Conservation (phyloP, 495 filamentous ascomycete genomes). For the Bathelium albidoporum region DNA sequence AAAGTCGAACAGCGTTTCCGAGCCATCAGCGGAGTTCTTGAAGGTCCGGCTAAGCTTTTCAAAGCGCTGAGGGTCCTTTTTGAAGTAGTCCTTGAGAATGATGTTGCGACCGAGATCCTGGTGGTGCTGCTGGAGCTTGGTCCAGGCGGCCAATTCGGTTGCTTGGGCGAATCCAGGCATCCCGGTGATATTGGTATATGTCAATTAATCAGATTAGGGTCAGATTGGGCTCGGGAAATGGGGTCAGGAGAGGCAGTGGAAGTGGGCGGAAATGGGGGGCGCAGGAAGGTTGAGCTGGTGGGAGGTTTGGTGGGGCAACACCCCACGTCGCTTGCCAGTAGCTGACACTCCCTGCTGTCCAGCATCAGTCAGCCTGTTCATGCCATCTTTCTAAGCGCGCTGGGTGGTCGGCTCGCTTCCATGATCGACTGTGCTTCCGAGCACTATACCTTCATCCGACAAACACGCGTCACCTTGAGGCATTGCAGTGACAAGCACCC, state of each 20-base stretch:
- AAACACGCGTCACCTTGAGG: too few species aligned
- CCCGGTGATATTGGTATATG: slow-evolving; percentile 9
- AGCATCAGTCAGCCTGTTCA: background rate
- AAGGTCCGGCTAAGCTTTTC: slow-evolving; percentile 81
- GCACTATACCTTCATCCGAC: too few species aligned
- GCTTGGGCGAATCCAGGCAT: slow-evolving; percentile 58
- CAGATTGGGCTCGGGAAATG: background rate
- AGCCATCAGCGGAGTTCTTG: slow-evolving; percentile 62
- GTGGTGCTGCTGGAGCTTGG: slow-evolving; percentile 81
- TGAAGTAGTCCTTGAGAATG: slow-evolving; percentile 85
- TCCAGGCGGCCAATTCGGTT: slow-evolving; percentile 72
- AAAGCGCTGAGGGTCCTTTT: slow-evolving; percentile 81
- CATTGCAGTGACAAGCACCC: too few species aligned
- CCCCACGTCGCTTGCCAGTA: background rate
- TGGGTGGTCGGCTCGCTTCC: too few species aligned
- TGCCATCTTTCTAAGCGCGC: too few species aligned
- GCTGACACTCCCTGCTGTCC: background rate
- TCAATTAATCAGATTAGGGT: background rate
- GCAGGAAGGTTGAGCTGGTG: background rate
- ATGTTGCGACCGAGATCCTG: slow-evolving; percentile 72
- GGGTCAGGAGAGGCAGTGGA: background rate
- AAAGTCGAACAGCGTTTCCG: slow-evolving; percentile 93
- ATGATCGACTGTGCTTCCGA: too few species aligned
- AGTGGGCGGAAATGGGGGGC: background rate
- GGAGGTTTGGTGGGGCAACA: background rate